Percentiles rank a stretch among this genome's conserved stretches.
phyloP scores from a whole-genome alignment of 108 stramenopile genomes.

The Chaetoceros tenuissimus region DNA sequence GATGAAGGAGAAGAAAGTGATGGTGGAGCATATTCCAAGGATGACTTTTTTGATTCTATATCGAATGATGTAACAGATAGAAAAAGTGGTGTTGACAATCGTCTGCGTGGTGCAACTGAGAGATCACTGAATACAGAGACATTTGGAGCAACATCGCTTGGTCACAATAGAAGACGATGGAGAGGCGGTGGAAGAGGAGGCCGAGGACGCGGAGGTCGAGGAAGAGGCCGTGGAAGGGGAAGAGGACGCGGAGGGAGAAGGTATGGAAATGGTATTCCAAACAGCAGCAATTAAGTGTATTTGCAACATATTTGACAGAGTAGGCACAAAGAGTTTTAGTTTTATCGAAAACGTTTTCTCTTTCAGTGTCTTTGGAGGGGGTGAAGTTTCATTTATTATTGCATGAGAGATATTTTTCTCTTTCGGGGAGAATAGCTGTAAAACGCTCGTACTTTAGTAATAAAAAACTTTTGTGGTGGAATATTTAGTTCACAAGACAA shows the following conservation, averaged over 20 bases:
- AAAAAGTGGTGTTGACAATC: constrained; percentile 62
- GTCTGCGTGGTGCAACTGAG: constrained; percentile 62
- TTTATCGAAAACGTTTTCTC: too few species aligned
- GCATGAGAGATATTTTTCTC: too few species aligned
- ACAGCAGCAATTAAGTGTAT: too few species aligned
- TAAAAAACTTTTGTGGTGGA: too few species aligned
- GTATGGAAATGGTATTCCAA: constrained; percentile 28
- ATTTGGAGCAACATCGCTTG: constrained; percentile 75
- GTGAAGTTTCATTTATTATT: too few species aligned
- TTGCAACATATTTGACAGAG: too few species aligned
- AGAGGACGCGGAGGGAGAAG: constrained; percentile 33
- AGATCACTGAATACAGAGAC: constrained; percentile 78
- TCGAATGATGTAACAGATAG: constrained; percentile 77
- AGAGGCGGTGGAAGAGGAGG: constrained; percentile 15
- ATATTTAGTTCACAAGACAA: too few species aligned
- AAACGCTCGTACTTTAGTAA: too few species aligned
- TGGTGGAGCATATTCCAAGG: constrained; percentile 42
- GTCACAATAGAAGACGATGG: constrained; percentile 35
- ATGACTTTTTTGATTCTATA: constrained; percentile 83
- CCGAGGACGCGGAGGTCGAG: constrained; percentile 13
- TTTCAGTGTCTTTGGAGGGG: too few species aligned
- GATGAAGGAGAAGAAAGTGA: constrained; percentile 17
- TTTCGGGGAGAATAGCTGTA: too few species aligned
- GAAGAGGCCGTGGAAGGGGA: constrained; percentile 35
- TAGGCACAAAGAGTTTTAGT: too few species aligned